These are phyloP conservation scores for Fusarium setosum DNA, from an alignment of 2,329 filamentous ascomycete genomes.

Conservation along the genomic window DNA sequence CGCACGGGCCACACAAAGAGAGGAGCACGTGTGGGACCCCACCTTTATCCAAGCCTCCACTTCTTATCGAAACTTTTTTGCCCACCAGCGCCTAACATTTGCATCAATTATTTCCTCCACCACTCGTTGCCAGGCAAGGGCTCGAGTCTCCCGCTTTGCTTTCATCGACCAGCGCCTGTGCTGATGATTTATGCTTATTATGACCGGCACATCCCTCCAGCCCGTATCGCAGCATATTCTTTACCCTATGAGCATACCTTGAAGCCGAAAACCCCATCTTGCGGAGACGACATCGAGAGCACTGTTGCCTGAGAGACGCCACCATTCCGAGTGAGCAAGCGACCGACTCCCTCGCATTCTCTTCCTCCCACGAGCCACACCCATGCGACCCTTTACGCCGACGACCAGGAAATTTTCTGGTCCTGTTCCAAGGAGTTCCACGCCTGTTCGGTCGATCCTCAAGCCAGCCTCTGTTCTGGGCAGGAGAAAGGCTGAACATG, in stretches of 20 bases:
- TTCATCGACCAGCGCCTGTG: constrained; percentile 16
- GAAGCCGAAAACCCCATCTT: constrained; percentile 14
- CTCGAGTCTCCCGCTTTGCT: constrained; percentile 7
- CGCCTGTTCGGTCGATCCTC: constrained; percentile 65
- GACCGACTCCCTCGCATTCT: constrained; percentile 11
- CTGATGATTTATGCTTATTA: constrained; percentile 38
- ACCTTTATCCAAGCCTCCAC: constrained; percentile 39
- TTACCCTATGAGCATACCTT: constrained; percentile 41
- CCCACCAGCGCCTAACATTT: constrained; percentile 30
- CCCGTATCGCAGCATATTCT: constrained; percentile 35
- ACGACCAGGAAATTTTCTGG: constrained; percentile 48
- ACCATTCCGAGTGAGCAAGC: constrained; percentile 26
- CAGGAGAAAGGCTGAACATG: constrained; percentile 57
- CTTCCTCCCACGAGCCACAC: constrained; percentile 18
- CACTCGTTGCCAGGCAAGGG: constrained; percentile 2
- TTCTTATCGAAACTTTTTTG: constrained; percentile 36
- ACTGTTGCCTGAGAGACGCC: constrained; percentile 44
- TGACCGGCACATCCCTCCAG: constrained; percentile 36
- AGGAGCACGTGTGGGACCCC: constrained; percentile 47
- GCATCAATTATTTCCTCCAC: constrained; percentile 16
- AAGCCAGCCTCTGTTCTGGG: constrained; percentile 60
- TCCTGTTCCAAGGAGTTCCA: constrained; percentile 47
- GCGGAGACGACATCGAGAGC: constrained; percentile 12
- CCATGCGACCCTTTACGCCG: constrained; percentile 48
- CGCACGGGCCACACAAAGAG: constrained; percentile 1